Conservation (phyloP, 306 rosid genomes). For the Carpinus fangiana region DNA sequence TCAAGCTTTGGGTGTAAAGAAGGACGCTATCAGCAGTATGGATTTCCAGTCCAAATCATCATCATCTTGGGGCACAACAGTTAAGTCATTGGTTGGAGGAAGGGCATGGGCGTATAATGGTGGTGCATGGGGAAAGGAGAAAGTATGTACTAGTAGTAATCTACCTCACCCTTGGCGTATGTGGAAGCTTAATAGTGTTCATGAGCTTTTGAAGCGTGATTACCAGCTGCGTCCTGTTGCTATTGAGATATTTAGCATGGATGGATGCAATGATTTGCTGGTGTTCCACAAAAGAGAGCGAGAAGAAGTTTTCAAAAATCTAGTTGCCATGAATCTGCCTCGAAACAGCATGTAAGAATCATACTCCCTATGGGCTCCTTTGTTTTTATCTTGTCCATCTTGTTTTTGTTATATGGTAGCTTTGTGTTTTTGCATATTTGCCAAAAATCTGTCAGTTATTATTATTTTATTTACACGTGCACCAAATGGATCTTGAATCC, state of each 20-base stretch:
- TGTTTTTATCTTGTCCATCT: conserved; percentile 19
- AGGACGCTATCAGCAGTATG: conserved; percentile 58
- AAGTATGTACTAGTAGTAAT: conserved; percentile 73
- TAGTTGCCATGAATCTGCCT: conserved; percentile 94
- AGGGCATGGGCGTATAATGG: conserved; percentile 99
- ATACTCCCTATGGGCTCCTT: conserved; percentile 15
- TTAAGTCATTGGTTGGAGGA: conserved; percentile 79
- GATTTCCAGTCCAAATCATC: conserved; percentile 90
- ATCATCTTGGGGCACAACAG: conserved; percentile 62
- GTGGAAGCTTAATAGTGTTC: conserved; percentile 99
- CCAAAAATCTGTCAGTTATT: not conserved
- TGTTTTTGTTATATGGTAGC: conserved; percentile 15
- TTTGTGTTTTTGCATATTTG: conserved; percentile 9
- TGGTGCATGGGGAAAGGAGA: conserved; percentile 99
- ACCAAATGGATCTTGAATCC: not conserved
- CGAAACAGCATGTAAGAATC: conserved; percentile 89
- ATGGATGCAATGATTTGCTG: conserved; percentile 97
- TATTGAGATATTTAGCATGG: conserved; percentile 99
- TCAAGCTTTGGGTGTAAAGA: conserved; percentile 97
- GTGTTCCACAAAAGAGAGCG: conserved; percentile 99
- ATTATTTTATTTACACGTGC: not conserved
- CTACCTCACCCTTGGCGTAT: conserved; percentile 93
- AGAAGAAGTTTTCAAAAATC: conserved; percentile 91
- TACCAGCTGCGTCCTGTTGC: conserved; percentile 99
- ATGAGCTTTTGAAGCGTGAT: conserved; percentile 99